Evolutionary conservation across 108 stramenopile species (phyloP).

Genomic region (Phaeodactylum tricornutum): DNA sequence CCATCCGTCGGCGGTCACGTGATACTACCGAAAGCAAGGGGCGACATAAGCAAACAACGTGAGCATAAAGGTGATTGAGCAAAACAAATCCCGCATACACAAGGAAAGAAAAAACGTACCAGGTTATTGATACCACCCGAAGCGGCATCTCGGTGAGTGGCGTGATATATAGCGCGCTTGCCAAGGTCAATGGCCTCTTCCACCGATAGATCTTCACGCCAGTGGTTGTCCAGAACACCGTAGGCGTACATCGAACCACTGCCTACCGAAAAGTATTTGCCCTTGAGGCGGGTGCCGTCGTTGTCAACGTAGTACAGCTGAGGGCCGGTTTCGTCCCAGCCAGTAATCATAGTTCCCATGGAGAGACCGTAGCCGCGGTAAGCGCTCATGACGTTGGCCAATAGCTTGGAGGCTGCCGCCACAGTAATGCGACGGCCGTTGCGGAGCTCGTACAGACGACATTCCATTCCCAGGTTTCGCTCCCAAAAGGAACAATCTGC

Average conservation of each 20-base stretch:
- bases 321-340: slow-evolving; percentile 98
- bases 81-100: no score
- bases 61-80: no score
- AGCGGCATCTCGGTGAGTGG: slow-evolving; percentile 99
- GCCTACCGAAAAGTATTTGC: slow-evolving; percentile 96
- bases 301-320: slow-evolving; percentile 99
- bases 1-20: slow-evolving; percentile 97
- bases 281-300: slow-evolving; percentile 96
- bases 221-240: slow-evolving; percentile 95
- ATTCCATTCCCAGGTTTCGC: slow-evolving; percentile 94
- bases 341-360: slow-evolving; percentile 99
- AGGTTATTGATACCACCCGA: slow-evolving; percentile 93
- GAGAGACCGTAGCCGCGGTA: slow-evolving; percentile 98
- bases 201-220: slow-evolving; percentile 89
- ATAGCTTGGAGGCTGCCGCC: slow-evolving; percentile 93
- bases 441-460: slow-evolving; percentile 94
- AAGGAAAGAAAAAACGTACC: no score
- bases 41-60: no score
- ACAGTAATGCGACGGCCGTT: slow-evolving; percentile 97
- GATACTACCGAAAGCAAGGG: no score
- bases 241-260: slow-evolving; percentile 99
- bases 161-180: slow-evolving; percentile 98
- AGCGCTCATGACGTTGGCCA: slow-evolving; percentile 93
- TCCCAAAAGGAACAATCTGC: slow-evolving; percentile 99
- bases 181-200: slow-evolving; percentile 99